Base-by-base conservation (phyloP, 345 rosid species). In the Camelina laxa region DNA sequence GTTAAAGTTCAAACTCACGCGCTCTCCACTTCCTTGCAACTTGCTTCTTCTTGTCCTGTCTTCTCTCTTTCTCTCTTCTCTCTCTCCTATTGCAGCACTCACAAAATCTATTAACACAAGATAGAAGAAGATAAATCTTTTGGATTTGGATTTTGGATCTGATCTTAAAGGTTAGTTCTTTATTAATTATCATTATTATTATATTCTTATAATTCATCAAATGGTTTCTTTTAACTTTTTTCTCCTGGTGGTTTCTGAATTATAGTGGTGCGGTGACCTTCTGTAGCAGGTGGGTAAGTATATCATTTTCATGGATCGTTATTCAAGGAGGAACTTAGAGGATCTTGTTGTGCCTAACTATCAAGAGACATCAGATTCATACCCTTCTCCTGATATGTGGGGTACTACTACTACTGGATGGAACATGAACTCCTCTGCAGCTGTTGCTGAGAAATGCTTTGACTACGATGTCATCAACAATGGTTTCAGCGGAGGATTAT, bases 401-500 rank as follows among this genome's bases (percentile, higher is more conserved):
- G 50, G 65, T 22, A 27, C 36, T 33, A 33, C 35, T 31, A 31
- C 36, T 33, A 33, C 33, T 13, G 70, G 66, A 67, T 72, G 78
- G 78, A 58, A 4, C 49, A 78, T 73, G 54, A 78, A 66, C 69
- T 51, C 69, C 13, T 44, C 66, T 56, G 60, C 44, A 60, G 73
- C 69, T 78, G 69, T 73, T 0, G 73, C 14, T 10, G 48, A 78
- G 38, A 72, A 78, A 15, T 72, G 70, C 31, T 78, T 73, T 5
- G 77, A 78, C 31, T 78, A 51, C 21, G 81, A 78, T 72, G 77
- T 67, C 6, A 78, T 78, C 22, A 67, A 78, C 78, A 60, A 78
- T 72, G 74, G 81, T 3, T 78, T 78, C 51, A 78, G 77, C 24
- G 81, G 81, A 42, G 81, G 77, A 4, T 61, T 78, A 35, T 78